Evolutionary conservation across 768 basidiomycete genomes (phyloP).

Genomic region (Phylloporus scabripes): DNA sequence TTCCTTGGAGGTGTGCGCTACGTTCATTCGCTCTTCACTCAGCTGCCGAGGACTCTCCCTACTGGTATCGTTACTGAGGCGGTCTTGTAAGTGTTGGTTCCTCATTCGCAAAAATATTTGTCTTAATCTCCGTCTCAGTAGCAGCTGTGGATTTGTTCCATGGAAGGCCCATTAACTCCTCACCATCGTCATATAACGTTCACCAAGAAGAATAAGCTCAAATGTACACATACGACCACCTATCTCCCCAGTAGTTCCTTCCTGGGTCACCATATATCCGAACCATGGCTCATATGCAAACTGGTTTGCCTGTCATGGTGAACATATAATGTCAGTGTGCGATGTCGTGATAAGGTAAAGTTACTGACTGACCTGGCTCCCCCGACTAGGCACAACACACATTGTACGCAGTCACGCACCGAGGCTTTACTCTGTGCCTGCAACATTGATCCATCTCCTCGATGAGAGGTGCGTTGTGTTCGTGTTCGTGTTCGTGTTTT

Average conservation of each 20-base stretch:
- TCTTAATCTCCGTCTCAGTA: constrained; percentile 39
- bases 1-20: constrained; percentile 55
- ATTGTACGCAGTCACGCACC: constrained; percentile 66
- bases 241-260: constrained; percentile 44
- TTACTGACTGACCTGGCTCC: constrained; percentile 3
- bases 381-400: too few species aligned
- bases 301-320: constrained; percentile 6
- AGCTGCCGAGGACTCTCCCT: constrained; percentile 2
- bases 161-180: constrained; percentile 8
- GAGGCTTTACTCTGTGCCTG: constrained; percentile 48
- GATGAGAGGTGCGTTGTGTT: constrained; percentile 57
- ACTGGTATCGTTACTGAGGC: constrained; percentile 73
- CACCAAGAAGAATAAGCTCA: constrained; percentile 60
- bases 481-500: not conserved
- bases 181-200: constrained; percentile 9
- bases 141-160: constrained; percentile 45
- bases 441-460: not conserved
- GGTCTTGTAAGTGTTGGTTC: constrained; percentile 51
- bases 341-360: constrained; percentile 23
- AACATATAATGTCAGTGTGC: constrained; percentile 41
- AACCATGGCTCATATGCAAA: constrained; percentile 47
- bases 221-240: constrained; percentile 44
- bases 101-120: constrained; percentile 7
- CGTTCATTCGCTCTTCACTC: constrained; percentile 7
- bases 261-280: constrained; percentile 56